These are phyloP conservation scores for Venturia nashicola DNA, from an alignment of 2,329 filamentous ascomycete genomes.

Conservation along the genomic window DNA sequence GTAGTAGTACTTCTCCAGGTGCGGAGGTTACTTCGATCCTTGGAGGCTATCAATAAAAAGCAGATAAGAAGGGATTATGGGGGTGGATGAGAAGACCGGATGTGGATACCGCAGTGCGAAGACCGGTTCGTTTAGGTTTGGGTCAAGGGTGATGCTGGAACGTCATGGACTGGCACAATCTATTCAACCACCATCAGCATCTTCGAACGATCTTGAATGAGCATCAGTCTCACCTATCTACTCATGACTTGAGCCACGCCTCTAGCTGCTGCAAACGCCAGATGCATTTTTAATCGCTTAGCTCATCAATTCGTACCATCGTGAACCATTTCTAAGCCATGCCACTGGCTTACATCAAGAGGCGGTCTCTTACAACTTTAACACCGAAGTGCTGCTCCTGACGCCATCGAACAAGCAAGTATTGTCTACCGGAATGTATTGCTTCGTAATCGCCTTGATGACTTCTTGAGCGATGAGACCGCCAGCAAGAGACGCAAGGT, in stretches of 20 bases:
- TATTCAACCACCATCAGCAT: neutral
- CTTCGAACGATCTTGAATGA: neutral
- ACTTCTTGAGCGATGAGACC: constrained; percentile 95
- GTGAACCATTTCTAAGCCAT: neutral
- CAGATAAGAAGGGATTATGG: too few relatives aligned
- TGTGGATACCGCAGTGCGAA: too few relatives aligned
- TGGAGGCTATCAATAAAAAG: too few relatives aligned
- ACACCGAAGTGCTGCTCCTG: constrained; percentile 39
- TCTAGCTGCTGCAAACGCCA: neutral
- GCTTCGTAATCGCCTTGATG: constrained; percentile 72
- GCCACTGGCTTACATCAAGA: neutral
- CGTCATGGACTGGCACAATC: neutral
- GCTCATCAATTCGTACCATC: neutral
- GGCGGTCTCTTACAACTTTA: neutral
- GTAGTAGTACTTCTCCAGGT: too few relatives aligned
- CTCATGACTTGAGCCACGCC: neutral
- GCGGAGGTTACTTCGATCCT: too few relatives aligned
- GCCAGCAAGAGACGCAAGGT: constrained; percentile 74
- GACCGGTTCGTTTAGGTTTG: too few relatives aligned
- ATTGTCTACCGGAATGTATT: constrained; percentile 53
- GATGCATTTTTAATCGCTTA: neutral
- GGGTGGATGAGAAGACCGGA: too few relatives aligned
- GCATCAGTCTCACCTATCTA: neutral
- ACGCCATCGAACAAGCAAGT: constrained; percentile 52
- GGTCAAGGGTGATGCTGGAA: too few relatives aligned